Conservation (phyloP, 805 yeast species). For the Nakazawaea ernobii region DNA sequence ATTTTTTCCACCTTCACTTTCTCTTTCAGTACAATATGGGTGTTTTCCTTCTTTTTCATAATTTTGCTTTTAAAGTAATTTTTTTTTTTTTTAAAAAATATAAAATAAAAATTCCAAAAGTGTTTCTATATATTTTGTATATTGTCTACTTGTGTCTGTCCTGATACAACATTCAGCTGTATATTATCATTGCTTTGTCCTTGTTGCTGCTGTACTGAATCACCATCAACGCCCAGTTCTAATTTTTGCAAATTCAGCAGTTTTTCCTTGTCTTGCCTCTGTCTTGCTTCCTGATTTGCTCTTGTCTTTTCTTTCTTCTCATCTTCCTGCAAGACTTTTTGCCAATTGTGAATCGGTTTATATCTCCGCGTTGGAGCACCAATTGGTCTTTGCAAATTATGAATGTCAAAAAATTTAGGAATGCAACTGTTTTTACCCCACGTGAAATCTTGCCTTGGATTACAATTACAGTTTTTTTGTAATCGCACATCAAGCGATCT, state of each 20-base stretch:
- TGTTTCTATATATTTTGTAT: no score
- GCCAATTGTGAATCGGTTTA: constrained; percentile 21
- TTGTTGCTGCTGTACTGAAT: no score
- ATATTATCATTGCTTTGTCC: no score
- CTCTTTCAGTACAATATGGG: no score
- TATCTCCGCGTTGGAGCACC: constrained; percentile 20
- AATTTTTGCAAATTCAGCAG: constrained; percentile 1
- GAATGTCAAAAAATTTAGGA: constrained; percentile 34
- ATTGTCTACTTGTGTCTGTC: no score
- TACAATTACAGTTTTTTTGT: constrained; percentile 46
- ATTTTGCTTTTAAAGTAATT: no score
- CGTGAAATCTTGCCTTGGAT: constrained; percentile 41
- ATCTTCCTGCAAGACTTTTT: constrained; percentile 11
- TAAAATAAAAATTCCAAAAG: no score
- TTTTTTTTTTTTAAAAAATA: no score
- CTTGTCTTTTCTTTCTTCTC: constrained; percentile 9
- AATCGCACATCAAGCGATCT: constrained; percentile 37
- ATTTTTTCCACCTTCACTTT: constrained; percentile 13
- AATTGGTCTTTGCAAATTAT: constrained; percentile 23
- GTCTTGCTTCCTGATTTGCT: background rate
- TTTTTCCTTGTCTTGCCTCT: constrained; percentile 7
- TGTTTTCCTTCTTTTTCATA: no score
- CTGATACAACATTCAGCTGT: no score
- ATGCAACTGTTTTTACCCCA: constrained; percentile 48
- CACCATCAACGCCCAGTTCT: constrained; percentile 17